Conservation (phyloP, 441 rosid genomes). For the Gossypium trilobum region DNA sequence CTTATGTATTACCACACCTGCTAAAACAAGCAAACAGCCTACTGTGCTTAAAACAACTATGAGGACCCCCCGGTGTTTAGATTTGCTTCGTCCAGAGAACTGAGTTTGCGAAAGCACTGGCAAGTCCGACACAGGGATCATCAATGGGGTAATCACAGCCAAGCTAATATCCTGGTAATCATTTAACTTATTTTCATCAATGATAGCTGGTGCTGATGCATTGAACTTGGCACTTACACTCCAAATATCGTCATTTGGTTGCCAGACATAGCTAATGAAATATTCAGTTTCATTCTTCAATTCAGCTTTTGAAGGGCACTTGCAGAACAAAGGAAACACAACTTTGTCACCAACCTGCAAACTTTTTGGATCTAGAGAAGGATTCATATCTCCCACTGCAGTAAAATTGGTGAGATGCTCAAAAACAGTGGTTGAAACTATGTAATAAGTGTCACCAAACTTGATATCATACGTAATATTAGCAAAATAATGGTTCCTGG, state of each 20-base stretch:
- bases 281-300: constrained; percentile 26
- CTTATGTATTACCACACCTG: constrained; percentile 18
- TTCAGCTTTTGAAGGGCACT: constrained; percentile 37
- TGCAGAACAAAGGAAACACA: constrained; percentile 45
- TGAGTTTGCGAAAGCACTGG: constrained; percentile 32
- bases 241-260: constrained; percentile 32
- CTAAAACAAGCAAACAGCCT: constrained; percentile 18
- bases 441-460: constrained; percentile 39
- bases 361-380: constrained; percentile 23
- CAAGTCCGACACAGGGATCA: constrained; percentile 43
- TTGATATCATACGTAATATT: constrained; percentile 45
- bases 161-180: constrained; percentile 22
- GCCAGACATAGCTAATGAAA: constrained; percentile 51
- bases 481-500: constrained; percentile 34
- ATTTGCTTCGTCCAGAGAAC: constrained; percentile 18
- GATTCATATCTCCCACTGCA: constrained; percentile 32
- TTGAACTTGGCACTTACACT: constrained; percentile 33
- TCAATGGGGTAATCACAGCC: constrained; percentile 28
- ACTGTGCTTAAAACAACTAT: constrained; percentile 15
- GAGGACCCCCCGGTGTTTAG: constrained; percentile 18
- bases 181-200: constrained; percentile 29
- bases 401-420: constrained; percentile 44
- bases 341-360: constrained; percentile 38
- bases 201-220: constrained; percentile 26
- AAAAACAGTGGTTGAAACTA: constrained; percentile 30